A percentile compares a stretch with the other conserved stretches of the same genome.
Evolutionary conservation across 176 grass and related monocot species (phyloP).

Genomic region (Alopecurus myosuroides): DNA sequence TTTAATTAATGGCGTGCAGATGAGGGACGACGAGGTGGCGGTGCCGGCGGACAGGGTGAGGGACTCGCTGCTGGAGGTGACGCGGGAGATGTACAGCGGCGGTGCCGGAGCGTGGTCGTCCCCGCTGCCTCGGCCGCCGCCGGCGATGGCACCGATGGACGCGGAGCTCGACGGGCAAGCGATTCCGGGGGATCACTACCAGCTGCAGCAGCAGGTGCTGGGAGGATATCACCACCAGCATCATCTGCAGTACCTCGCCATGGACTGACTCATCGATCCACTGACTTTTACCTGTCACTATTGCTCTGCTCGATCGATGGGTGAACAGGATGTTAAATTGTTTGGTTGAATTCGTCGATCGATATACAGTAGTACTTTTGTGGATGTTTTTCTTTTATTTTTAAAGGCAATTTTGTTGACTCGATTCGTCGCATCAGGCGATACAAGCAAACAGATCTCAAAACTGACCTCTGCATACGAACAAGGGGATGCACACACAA

Average conservation of each 20-base stretch:
- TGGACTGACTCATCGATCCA: not conserved
- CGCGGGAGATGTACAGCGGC: conserved; percentile 41
- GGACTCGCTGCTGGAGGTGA: conserved; percentile 82
- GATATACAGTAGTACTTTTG: too few relatives aligned
- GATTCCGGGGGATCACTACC: conserved; percentile 27
- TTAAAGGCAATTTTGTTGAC: too few relatives aligned
- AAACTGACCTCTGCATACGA: too few relatives aligned
- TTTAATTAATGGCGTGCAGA: conserved; percentile 47
- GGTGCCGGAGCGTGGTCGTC: conserved; percentile 32
- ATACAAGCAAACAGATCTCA: too few relatives aligned
- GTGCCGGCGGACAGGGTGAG: conserved; percentile 73
- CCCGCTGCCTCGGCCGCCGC: not conserved
- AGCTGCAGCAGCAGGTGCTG: not conserved
- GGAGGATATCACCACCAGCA: conserved; percentile 19
- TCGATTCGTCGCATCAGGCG: too few relatives aligned
- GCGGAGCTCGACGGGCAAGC: conserved; percentile 24
- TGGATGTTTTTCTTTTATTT: too few relatives aligned
- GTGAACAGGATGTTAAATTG: too few relatives aligned
- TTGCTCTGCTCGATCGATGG: too few relatives aligned
- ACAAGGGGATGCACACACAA: too few relatives aligned
- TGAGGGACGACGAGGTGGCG: conserved; percentile 49
- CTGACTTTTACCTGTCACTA: not conserved
- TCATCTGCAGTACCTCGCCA: conserved; percentile 57
- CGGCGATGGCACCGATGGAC: not conserved
- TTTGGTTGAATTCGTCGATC: too few relatives aligned